phyloP scores from a whole-genome alignment of 2,329 filamentous ascomycete species.

The Talaromyces sp. region DNA sequence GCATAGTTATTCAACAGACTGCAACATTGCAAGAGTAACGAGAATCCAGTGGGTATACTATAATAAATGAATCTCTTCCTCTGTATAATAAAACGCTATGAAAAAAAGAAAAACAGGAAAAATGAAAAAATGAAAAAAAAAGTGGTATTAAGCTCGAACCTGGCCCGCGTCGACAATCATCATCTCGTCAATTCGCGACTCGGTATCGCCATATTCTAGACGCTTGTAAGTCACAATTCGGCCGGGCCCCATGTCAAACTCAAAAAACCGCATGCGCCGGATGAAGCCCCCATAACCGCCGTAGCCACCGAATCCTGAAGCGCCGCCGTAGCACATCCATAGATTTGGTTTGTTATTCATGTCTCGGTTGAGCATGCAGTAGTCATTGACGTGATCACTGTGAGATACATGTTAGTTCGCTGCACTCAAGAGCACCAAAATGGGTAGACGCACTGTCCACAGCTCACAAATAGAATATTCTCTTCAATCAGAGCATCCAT shows the following conservation, averaged over 20 bases:
- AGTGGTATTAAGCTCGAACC: slow-evolving; percentile 20
- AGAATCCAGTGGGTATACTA: slow-evolving; percentile 8
- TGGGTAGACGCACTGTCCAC: slow-evolving; percentile 68
- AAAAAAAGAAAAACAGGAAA: not conserved
- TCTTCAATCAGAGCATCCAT: slow-evolving; percentile 82
- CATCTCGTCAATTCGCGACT: slow-evolving; percentile 55
- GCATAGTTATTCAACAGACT: not conserved
- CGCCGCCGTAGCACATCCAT: slow-evolving; percentile 98
- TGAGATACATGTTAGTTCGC: slow-evolving; percentile 23
- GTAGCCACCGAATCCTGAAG: slow-evolving; percentile 89
- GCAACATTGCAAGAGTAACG: not conserved
- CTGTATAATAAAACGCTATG: not conserved
- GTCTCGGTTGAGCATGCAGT: slow-evolving; percentile 69
- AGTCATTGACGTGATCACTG: slow-evolving; percentile 94
- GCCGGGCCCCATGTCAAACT: slow-evolving; percentile 87
- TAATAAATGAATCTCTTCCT: slow-evolving; percentile 1
- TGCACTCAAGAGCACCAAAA: not conserved
- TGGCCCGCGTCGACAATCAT: slow-evolving; percentile 57
- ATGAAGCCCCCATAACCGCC: slow-evolving; percentile 84
- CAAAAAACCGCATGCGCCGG: slow-evolving; percentile 80
- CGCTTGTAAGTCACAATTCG: slow-evolving; percentile 91
- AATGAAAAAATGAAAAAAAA: slow-evolving; percentile 5
- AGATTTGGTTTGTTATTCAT: slow-evolving; percentile 61
- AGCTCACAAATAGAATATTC: slow-evolving; percentile 80
- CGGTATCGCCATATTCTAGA: slow-evolving; percentile 62